Evolutionary conservation across 2,329 filamentous ascomycete species (phyloP).

Genomic region (Neonectria sp.): DNA sequence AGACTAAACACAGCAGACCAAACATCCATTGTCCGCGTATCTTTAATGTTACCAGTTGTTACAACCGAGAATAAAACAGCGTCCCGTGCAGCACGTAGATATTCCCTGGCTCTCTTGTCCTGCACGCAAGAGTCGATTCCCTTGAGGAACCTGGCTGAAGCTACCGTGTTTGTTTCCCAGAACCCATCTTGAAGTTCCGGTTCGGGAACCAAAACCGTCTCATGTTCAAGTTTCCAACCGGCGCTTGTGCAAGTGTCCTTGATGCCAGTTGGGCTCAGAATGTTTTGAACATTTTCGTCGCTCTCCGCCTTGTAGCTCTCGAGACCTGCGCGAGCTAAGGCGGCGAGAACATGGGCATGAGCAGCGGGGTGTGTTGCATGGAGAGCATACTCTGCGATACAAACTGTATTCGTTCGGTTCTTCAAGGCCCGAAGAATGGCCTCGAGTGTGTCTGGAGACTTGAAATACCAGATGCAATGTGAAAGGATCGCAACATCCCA

Average conservation of each 20-base stretch:
- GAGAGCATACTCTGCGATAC: conserved; percentile 49
- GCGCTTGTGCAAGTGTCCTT: conserved; percentile 51
- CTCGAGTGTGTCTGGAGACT: conserved; percentile 49
- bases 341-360: conserved; percentile 67
- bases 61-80: conserved; percentile 50
- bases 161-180: conserved; percentile 60
- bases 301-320: conserved; percentile 58
- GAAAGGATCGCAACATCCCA: conserved; percentile 65
- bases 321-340: conserved; percentile 59
- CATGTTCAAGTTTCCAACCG: conserved; percentile 56
- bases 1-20: conserved; percentile 47
- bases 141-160: conserved; percentile 49
- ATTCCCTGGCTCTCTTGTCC: conserved; percentile 46
- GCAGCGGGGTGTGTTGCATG: conserved; percentile 55
- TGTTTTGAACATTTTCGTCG: conserved; percentile 63
- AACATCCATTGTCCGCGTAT: conserved; percentile 59
- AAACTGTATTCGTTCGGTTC: conserved; percentile 37
- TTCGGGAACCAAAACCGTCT: conserved; percentile 54
- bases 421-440: conserved; percentile 41
- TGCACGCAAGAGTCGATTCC: conserved; percentile 50
- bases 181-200: conserved; percentile 60
- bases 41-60: conserved; percentile 45
- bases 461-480: conserved; percentile 70
- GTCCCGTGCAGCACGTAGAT: conserved; percentile 51
- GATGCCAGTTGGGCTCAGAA: conserved; percentile 60